phyloP scores from a whole-genome alignment of 495 filamentous ascomycete genomes.

The Neurospora tetrasperma region DNA sequence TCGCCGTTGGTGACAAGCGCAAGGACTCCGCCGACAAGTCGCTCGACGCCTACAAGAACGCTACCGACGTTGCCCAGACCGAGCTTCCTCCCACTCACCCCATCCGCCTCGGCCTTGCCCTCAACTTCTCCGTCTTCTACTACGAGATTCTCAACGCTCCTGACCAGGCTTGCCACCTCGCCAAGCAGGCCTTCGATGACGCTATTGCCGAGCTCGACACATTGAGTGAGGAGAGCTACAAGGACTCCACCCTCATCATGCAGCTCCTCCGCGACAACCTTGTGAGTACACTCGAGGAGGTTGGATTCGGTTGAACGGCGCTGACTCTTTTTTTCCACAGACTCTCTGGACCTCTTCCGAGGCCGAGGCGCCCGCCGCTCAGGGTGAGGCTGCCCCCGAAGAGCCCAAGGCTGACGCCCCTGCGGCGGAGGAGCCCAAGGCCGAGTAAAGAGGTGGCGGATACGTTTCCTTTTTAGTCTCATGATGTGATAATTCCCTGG shows the following conservation, averaged over 20 bases:
- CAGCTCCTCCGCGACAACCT: conserved; percentile 97
- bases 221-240: conserved; percentile 99
- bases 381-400: conserved; percentile 48
- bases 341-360: conserved; percentile 99
- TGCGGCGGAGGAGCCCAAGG: conserved; percentile 40
- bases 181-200: conserved; percentile 99
- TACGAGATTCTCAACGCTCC: conserved; percentile 99
- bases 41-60: conserved; percentile 91
- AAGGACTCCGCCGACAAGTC: conserved; percentile 94
- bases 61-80: conserved; percentile 95
- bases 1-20: conserved; percentile 93
- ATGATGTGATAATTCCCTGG: conserved; percentile 25
- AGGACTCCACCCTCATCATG: conserved; percentile 99
- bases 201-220: conserved; percentile 98
- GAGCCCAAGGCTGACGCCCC: conserved; percentile 35
- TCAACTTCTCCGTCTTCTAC: conserved; percentile 99
- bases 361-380: conserved; percentile 65
- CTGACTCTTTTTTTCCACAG: conserved; percentile 31
- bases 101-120: conserved; percentile 94
- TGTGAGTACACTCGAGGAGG: conserved; percentile 44
- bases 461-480: conserved; percentile 20
- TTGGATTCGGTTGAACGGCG: conserved; percentile 5
- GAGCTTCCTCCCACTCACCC: conserved; percentile 97
- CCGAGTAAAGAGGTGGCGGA: conserved; percentile 33
- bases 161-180: conserved; percentile 96